Evolutionary conservation across 176 grass and related monocot species (phyloP).

Genomic region (Ananas comosus): DNA sequence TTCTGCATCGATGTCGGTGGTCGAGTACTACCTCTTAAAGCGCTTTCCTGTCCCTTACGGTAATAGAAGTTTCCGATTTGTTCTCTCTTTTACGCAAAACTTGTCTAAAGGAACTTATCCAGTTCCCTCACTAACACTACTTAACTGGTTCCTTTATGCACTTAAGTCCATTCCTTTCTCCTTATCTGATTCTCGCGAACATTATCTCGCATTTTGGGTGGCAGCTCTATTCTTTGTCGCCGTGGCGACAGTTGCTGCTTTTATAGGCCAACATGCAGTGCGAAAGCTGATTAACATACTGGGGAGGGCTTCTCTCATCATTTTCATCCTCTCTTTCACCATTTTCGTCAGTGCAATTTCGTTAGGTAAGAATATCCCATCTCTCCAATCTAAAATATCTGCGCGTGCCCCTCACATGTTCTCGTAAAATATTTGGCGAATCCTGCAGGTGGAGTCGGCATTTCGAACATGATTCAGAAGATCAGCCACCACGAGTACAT

Average conservation of each 20-base stretch:
- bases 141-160: background rate
- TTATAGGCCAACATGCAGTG: constrained; percentile 33
- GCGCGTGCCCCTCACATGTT: background rate
- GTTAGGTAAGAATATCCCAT: constrained; percentile 28
- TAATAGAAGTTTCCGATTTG: constrained; percentile 6
- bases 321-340: constrained; percentile 63
- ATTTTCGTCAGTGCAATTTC: constrained; percentile 52
- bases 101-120: too few species aligned
- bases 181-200: background rate
- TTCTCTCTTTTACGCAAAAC: background rate
- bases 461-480: constrained; percentile 37
- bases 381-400: background rate
- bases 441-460: constrained; percentile 49
- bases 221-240: constrained; percentile 46
- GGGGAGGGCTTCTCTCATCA: constrained; percentile 52
- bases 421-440: constrained; percentile 2
- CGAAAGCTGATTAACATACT: constrained; percentile 49
- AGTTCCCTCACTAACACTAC: too few species aligned
- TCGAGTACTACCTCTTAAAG: constrained; percentile 84
- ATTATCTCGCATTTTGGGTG: background rate
- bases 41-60: constrained; percentile 81
- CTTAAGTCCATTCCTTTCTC: background rate
- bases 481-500: constrained; percentile 50
- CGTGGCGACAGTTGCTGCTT: constrained; percentile 33
- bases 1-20: constrained; percentile 88